Evolutionary conservation across 257 asterid genomes (phyloP).

Genomic region (Asclepias syriaca): DNA sequence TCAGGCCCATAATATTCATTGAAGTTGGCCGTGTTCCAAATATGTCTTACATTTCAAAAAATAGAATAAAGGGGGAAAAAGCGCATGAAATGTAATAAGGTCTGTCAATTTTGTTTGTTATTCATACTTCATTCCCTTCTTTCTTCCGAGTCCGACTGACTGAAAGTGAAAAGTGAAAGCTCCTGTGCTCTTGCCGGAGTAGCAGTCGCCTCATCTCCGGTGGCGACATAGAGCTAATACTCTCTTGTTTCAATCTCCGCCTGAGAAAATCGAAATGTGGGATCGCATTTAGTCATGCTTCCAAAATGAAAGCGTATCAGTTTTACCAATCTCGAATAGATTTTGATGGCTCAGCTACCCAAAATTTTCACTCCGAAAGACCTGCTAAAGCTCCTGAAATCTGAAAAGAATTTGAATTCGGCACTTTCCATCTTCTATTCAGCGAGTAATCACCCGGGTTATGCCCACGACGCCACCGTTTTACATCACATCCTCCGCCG

Average conservation of each 20-base stretch:
- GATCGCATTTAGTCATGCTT: not conserved
- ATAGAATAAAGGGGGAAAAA: not conserved
- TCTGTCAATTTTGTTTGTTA: not conserved
- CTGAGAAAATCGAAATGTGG: not conserved
- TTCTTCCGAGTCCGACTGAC: not conserved
- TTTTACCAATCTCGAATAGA: not conserved
- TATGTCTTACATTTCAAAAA: no score
- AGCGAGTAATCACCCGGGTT: slow-evolving; percentile 47
- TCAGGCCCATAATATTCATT: no score
- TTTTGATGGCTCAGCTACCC: slow-evolving; percentile 34
- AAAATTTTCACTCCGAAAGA: slow-evolving; percentile 43
- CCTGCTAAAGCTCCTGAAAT: slow-evolving; percentile 57
- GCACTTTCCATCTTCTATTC: slow-evolving; percentile 62
- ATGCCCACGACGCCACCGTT: slow-evolving; percentile 43
- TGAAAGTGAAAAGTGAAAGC: not conserved
- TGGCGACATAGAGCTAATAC: not conserved
- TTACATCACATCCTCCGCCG: slow-evolving; percentile 80
- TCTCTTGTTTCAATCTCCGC: not conserved
- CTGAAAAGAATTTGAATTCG: slow-evolving; percentile 48
- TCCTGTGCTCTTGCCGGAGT: not conserved
- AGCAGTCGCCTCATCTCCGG: not conserved
- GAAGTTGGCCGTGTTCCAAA: no score
- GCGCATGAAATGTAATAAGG: no score
- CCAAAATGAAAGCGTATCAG: not conserved
- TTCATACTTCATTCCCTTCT: not conserved